Evolutionary conservation across 306 rosid genomes (phyloP).

Genomic region (Medicago arabica): DNA sequence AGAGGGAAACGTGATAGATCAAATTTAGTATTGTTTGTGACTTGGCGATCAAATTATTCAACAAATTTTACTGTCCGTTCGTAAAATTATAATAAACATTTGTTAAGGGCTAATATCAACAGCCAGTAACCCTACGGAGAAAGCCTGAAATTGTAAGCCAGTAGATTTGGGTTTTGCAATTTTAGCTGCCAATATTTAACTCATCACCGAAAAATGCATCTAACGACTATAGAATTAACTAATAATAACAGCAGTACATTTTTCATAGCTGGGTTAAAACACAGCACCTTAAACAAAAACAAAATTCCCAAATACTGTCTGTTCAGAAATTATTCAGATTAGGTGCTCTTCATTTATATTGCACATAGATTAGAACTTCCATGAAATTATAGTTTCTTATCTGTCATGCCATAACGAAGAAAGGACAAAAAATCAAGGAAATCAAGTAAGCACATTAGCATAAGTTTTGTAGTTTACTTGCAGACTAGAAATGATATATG

Average conservation of each 20-base stretch:
- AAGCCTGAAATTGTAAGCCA: slow-evolving; percentile 29
- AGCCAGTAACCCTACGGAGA: slow-evolving; percentile 7
- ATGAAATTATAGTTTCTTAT: slow-evolving; percentile 9
- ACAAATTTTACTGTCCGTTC: neutral
- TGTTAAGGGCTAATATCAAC: slow-evolving; percentile 5
- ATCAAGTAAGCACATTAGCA: neutral
- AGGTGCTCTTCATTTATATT: slow-evolving; percentile 11
- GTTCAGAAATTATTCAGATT: slow-evolving; percentile 13
- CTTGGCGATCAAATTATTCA: slow-evolving; percentile 12
- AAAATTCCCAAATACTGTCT: slow-evolving; percentile 25
- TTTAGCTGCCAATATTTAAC: neutral
- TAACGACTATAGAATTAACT: neutral
- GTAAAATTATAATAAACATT: neutral
- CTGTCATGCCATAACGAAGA: neutral
- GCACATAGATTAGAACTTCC: slow-evolving; percentile 17
- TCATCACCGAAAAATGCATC: slow-evolving; percentile 1
- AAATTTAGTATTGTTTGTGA: slow-evolving; percentile 25
- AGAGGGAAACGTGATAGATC: slow-evolving; percentile 7
- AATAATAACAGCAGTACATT: neutral
- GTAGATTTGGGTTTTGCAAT: slow-evolving; percentile 16
- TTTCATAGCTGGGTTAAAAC: slow-evolving; percentile 28
- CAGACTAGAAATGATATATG: slow-evolving; percentile 9
- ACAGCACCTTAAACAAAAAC: slow-evolving; percentile 11
- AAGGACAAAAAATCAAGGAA: slow-evolving; percentile 4
- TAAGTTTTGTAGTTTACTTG: slow-evolving; percentile 20